Evolutionary conservation across 495 filamentous ascomycete species (phyloP).

Genomic region (Penicillium steckii): DNA sequence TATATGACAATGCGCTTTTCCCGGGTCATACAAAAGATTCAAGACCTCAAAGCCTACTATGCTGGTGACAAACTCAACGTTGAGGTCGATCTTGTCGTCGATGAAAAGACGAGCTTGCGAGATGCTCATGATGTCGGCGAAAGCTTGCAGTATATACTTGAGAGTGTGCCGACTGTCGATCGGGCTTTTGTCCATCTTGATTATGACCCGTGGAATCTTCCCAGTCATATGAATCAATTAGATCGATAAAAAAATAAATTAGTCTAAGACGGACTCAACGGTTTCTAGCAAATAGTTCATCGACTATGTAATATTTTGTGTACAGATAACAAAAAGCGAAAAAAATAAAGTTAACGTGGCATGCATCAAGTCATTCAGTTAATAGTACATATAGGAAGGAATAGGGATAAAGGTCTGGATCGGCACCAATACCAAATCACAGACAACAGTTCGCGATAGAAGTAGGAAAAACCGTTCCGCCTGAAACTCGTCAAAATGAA

Average conservation of each 20-base stretch:
- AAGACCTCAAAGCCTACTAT: constrained; percentile 85
- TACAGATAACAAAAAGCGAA: too few species aligned
- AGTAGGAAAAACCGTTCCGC: background rate
- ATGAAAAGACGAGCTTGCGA: constrained; percentile 71
- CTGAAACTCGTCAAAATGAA: background rate
- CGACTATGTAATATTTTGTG: too few species aligned
- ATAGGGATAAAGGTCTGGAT: constrained; percentile 8
- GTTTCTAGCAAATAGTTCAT: background rate
- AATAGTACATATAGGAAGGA: constrained; percentile 21
- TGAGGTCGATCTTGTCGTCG: constrained; percentile 80
- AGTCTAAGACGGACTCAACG: background rate
- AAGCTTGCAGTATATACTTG: constrained; percentile 84
- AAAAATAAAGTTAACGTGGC: background rate
- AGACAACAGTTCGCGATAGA: background rate
- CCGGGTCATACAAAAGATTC: constrained; percentile 82
- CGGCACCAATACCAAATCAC: constrained; percentile 3
- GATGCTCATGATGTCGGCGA: constrained; percentile 91
- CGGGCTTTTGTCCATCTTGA: constrained; percentile 77
- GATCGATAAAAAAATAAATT: constrained; percentile 14
- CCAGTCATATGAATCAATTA: constrained; percentile 77
- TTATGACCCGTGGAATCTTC: constrained; percentile 78
- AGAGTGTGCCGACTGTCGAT: constrained; percentile 77
- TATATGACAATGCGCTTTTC: constrained; percentile 96
- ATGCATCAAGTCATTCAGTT: constrained; percentile 26
- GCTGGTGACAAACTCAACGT: constrained; percentile 87